These are phyloP conservation scores for Aristolochia contorta DNA, from an alignment of 164 flowering plant genomes.

Conservation along the genomic window DNA sequence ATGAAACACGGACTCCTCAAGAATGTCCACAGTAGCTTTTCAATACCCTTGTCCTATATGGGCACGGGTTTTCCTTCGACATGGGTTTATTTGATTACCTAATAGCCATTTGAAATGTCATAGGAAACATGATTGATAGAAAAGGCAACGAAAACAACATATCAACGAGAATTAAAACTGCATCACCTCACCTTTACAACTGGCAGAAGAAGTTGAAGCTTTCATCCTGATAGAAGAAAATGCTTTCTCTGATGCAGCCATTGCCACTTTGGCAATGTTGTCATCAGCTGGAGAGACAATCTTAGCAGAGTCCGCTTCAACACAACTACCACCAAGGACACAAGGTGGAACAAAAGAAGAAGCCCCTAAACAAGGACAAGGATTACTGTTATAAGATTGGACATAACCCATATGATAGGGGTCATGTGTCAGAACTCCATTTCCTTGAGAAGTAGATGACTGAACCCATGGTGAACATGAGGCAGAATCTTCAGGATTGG, in stretches of 20 bases:
- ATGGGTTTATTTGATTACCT: no score
- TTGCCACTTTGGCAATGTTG: slow-evolving; percentile 32
- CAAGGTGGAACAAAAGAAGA: slow-evolving; percentile 28
- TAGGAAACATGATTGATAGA: no score
- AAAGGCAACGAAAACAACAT: no score
- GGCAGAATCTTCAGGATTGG: slow-evolving; percentile 17
- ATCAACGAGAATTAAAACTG: no score
- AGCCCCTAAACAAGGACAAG: slow-evolving; percentile 25
- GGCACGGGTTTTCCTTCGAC: no score
- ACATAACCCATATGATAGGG: slow-evolving; percentile 7
- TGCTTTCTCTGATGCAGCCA: slow-evolving; percentile 56
- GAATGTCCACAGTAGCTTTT: no score
- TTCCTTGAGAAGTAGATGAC: slow-evolving; percentile 21
- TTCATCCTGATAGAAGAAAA: slow-evolving; percentile 29
- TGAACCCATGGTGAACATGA: slow-evolving; percentile 16
- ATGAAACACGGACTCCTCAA: no score
- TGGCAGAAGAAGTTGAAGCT: slow-evolving; percentile 13
- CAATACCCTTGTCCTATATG: no score
- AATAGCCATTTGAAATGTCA: no score
- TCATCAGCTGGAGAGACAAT: slow-evolving; percentile 11
- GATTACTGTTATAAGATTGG: slow-evolving; percentile 11
- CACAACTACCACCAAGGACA: slow-evolving; percentile 21
- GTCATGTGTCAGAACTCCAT: slow-evolving; percentile 21
- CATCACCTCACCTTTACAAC: slow-evolving; percentile 22
- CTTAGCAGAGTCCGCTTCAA: slow-evolving; percentile 10